phyloP scores from a whole-genome alignment of 2,329 filamentous ascomycete genomes.

The Cytospora leucostoma region DNA sequence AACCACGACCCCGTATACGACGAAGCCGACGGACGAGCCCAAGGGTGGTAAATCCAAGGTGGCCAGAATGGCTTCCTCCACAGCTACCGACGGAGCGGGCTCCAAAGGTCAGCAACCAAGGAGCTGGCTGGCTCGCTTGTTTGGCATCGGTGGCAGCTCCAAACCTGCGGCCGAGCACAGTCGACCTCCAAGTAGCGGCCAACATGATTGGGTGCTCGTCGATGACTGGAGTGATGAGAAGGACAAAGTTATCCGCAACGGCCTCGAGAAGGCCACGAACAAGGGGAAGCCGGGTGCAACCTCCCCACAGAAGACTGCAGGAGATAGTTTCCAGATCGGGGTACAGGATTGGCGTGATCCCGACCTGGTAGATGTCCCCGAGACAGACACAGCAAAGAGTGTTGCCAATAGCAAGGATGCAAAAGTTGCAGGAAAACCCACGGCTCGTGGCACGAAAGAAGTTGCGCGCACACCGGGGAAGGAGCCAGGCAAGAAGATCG shows the following conservation, averaged over 20 bases:
- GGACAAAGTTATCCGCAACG: conserved; percentile 31
- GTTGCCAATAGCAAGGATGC: conserved; percentile 14
- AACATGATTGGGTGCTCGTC: conserved; percentile 71
- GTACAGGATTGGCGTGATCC: conserved; percentile 86
- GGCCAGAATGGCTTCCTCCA: conserved; percentile 16
- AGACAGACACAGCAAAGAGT: conserved; percentile 36
- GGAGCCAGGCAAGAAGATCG: conserved; percentile 29
- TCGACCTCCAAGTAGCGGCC: conserved; percentile 71
- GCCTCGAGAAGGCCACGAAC: conserved; percentile 42
- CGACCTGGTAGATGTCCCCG: conserved; percentile 59
- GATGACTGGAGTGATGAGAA: conserved; percentile 53
- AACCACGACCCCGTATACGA: conserved; percentile 32
- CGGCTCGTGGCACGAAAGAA: conserved; percentile 21
- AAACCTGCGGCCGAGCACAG: conserved; percentile 51
- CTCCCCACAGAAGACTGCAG: conserved; percentile 31
- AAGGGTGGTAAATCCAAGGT: conserved; percentile 15
- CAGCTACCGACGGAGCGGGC: neutral
- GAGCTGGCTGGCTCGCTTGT: conserved; percentile 50
- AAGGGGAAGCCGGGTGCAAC: conserved; percentile 32
- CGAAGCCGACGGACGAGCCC: conserved; percentile 25
- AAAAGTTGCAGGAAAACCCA: conserved; percentile 9
- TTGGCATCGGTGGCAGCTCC: conserved; percentile 40
- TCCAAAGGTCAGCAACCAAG: conserved; percentile 20
- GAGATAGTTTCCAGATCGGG: conserved; percentile 76
- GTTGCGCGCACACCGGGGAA: conserved; percentile 31